A percentile compares a stretch with the other conserved stretches of the same genome.
Evolutionary conservation across 768 basidiomycete species (phyloP).

Genomic region (Xerocomellus amylosporus): DNA sequence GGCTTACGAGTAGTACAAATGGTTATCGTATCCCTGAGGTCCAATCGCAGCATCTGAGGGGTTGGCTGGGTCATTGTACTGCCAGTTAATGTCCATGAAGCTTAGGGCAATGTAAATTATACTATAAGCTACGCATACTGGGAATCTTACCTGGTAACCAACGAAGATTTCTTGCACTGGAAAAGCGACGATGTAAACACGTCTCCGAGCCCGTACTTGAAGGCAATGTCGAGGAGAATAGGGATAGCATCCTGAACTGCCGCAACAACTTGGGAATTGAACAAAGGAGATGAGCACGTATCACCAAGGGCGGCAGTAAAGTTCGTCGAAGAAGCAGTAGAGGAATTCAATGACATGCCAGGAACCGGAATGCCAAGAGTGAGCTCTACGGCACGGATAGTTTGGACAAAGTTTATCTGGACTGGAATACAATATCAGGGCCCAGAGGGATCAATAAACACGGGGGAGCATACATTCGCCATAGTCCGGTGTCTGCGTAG

Average conservation of each 20-base stretch:
- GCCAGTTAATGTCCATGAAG: conserved; percentile 84
- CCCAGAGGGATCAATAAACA: neutral
- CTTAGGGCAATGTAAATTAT: conserved; percentile 35
- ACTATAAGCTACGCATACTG: neutral
- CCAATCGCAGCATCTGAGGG: conserved; percentile 67
- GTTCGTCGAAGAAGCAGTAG: conserved; percentile 30
- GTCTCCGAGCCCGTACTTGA: conserved; percentile 17
- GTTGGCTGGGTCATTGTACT: conserved; percentile 64
- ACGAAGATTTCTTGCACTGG: conserved; percentile 16
- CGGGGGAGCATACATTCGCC: conserved; percentile 54
- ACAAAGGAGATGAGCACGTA: conserved; percentile 14
- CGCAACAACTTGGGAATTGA: conserved; percentile 30
- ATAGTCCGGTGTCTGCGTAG: conserved; percentile 60
- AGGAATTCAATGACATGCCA: conserved; percentile 1
- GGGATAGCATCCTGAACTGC: conserved; percentile 38
- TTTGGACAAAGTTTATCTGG: conserved; percentile 66
- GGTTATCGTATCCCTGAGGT: conserved; percentile 75
- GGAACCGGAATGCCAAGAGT: conserved; percentile 51
- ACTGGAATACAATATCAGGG: conserved; percentile 37
- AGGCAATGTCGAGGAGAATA: conserved; percentile 34
- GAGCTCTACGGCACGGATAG: conserved; percentile 63
- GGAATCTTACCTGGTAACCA: conserved; percentile 39
- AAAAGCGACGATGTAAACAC: conserved; percentile 25
- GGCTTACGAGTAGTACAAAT: conserved; percentile 70
- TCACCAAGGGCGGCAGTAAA: conserved; percentile 35